These are phyloP conservation scores for Jacaranda copaia DNA, from an alignment of 257 asterid species.

Conservation along the genomic window DNA sequence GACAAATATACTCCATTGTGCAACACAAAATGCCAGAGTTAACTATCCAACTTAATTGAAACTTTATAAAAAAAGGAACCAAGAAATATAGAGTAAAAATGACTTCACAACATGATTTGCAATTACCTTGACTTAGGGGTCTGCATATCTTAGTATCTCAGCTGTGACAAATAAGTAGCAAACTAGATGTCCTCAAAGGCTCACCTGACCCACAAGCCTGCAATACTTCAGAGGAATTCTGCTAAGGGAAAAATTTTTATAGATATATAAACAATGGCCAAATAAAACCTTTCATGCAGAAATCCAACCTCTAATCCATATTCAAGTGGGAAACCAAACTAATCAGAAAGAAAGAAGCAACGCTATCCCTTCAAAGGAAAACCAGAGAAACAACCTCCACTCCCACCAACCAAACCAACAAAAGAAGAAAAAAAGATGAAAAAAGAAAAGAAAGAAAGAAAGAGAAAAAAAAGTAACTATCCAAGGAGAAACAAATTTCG, in stretches of 20 bases:
- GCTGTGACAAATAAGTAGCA: slow-evolving; percentile 41
- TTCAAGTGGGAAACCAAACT: slow-evolving; percentile 41
- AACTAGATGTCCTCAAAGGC: slow-evolving; percentile 48
- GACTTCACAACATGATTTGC: slow-evolving; percentile 11
- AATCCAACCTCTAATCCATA: slow-evolving; percentile 47
- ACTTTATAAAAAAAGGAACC: neutral
- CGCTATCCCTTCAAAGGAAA: slow-evolving; percentile 80
- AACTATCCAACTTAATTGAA: no score
- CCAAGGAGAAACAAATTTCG: slow-evolving; percentile 46
- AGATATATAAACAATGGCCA: slow-evolving; percentile 41
- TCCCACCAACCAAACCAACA: slow-evolving; percentile 79
- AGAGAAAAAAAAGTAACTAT: slow-evolving; percentile 42
- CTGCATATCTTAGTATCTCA: slow-evolving; percentile 64
- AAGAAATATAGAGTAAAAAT: neutral
- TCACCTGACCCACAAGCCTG: slow-evolving; percentile 63
- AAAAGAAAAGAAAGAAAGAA: slow-evolving; percentile 34
- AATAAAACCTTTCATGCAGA: slow-evolving; percentile 32
- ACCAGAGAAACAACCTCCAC: slow-evolving; percentile 91
- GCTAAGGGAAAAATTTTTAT: slow-evolving; percentile 35
- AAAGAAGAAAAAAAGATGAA: slow-evolving; percentile 34
- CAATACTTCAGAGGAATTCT: slow-evolving; percentile 52
- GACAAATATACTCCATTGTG: slow-evolving; percentile 1
- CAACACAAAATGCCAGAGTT: neutral
- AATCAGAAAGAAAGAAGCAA: slow-evolving; percentile 51
- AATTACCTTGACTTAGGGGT: slow-evolving; percentile 80